A percentile compares a stretch with the other conserved stretches of the same genome.
These are phyloP conservation scores for Chaetomium tenue DNA, from an alignment of 495 filamentous ascomycete species.

Conservation along the genomic window DNA sequence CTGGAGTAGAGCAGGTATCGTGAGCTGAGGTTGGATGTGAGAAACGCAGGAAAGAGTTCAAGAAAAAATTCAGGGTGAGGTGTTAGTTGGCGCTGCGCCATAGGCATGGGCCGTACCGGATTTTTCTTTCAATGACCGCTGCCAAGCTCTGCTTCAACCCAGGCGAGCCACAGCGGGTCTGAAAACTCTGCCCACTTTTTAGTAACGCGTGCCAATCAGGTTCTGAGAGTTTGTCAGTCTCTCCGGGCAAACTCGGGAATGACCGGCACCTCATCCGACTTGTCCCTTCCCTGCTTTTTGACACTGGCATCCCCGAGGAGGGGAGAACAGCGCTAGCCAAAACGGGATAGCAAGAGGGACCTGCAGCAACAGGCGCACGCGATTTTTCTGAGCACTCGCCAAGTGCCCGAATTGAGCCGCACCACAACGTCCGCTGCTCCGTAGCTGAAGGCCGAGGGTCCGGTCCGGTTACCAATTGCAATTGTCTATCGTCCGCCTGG, in stretches of 20 bases:
- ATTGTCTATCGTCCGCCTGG: not conserved
- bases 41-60: conserved; percentile 19
- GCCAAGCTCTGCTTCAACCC: conserved; percentile 27
- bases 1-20: conserved; percentile 12
- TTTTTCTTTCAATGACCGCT: conserved; percentile 26
- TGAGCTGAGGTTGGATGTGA: conserved; percentile 16
- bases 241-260: conserved; percentile 34
- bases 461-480: not conserved
- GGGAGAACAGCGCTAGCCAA: conserved; percentile 9
- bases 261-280: conserved; percentile 20
- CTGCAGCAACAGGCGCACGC: conserved; percentile 20
- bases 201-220: conserved; percentile 24
- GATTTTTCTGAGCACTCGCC: conserved; percentile 22
- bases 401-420: conserved; percentile 26
- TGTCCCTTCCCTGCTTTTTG: conserved; percentile 8
- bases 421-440: conserved; percentile 16
- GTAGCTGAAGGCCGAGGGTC: not conserved
- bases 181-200: not conserved
- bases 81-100: conserved; percentile 20
- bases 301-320: not conserved
- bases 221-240: conserved; percentile 27
- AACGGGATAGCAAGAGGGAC: conserved; percentile 16
- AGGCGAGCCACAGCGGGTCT: conserved; percentile 32
- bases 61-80: conserved; percentile 29
- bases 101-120: conserved; percentile 14